A percentile compares a stretch with the other conserved stretches of the same genome.
Evolutionary conservation across 1,284 basidiomycete genomes (phyloP).

Genomic region (Inonotus hispidus): DNA sequence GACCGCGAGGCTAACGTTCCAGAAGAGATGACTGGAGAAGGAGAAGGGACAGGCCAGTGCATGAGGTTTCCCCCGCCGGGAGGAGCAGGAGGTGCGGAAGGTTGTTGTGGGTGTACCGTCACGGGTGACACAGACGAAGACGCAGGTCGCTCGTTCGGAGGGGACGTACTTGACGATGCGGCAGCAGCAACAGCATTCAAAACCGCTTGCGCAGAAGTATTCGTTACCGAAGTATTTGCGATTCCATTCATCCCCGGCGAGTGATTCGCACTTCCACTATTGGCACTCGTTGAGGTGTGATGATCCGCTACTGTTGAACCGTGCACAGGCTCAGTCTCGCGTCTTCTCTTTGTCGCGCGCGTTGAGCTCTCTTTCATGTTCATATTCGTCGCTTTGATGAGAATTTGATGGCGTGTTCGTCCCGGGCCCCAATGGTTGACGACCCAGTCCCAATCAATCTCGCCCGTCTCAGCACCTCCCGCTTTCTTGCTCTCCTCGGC

Average conservation of each 20-base stretch:
- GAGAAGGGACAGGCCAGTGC: conserved; percentile 19
- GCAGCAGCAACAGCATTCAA: conserved; percentile 15
- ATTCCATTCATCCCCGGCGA: conserved; percentile 1
- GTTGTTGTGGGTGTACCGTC: conserved; percentile 4
- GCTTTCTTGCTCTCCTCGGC: conserved; percentile 56
- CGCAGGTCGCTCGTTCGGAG: conserved; percentile 7
- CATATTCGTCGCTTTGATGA: conserved; percentile 69
- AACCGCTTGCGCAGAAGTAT: conserved; percentile 11
- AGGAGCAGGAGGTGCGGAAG: conserved; percentile 7
- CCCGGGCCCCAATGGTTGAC: conserved; percentile 64
- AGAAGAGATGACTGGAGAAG: conserved; percentile 14
- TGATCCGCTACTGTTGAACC: neutral
- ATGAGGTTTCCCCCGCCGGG: conserved; percentile 15
- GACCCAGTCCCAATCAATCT: conserved; percentile 74
- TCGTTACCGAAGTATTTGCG: neutral
- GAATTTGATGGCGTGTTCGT: conserved; percentile 72
- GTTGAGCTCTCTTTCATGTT: conserved; percentile 69
- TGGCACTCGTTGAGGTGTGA: neutral
- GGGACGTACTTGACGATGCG: conserved; percentile 10
- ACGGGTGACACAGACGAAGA: conserved; percentile 15
- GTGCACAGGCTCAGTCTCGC: conserved; percentile 12
- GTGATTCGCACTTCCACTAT: neutral
- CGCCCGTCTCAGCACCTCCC: conserved; percentile 37
- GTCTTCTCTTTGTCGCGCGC: conserved; percentile 18
- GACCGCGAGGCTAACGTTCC: conserved; percentile 10